Evolutionary conservation across 768 basidiomycete species (phyloP).

Genomic region (Basidioascus undulatus): DNA sequence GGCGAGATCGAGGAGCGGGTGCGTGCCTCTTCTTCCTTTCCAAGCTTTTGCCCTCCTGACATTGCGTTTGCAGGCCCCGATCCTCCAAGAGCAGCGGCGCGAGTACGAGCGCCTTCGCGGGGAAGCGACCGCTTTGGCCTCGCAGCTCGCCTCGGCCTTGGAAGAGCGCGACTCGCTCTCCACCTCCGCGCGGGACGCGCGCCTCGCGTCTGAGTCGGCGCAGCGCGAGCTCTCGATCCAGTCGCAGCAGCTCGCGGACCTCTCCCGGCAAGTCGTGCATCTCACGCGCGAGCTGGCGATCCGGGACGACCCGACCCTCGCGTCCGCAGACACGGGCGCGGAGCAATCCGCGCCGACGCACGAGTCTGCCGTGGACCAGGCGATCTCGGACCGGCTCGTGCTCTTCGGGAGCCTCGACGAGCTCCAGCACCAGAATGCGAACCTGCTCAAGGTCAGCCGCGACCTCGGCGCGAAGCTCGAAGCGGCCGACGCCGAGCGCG

Average conservation of each 20-base stretch:
- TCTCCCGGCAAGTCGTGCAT: conserved; percentile 58
- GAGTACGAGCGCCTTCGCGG: conserved; percentile 67
- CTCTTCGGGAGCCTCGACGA: conserved; percentile 54
- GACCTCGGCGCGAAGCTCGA: conserved; percentile 71
- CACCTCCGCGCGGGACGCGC: conserved; percentile 27
- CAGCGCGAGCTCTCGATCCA: conserved; percentile 40
- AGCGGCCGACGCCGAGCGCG: conserved; percentile 24
- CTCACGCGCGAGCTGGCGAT: conserved; percentile 57
- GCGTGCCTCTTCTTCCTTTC: conserved; percentile 14
- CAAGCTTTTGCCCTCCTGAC: not conserved
- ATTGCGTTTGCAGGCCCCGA: conserved; percentile 39
- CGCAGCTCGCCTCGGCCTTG: conserved; percentile 51
- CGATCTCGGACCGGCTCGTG: conserved; percentile 74
- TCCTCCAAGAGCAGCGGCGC: conserved; percentile 63
- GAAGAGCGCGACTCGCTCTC: conserved; percentile 46
- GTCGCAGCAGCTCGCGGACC: conserved; percentile 51
- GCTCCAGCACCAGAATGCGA: conserved; percentile 81
- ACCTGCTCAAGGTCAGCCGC: conserved; percentile 55
- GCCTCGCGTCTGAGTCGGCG: conserved; percentile 14
- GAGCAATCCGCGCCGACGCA: conserved; percentile 10
- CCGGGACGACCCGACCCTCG: conserved; percentile 38
- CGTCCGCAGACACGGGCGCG: conserved; percentile 10
- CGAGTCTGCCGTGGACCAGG: no score
- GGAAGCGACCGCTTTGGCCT: conserved; percentile 55
- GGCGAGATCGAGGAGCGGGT: conserved; percentile 81